Conservation (phyloP, 257 asterid species). For the Solanum arcanum region DNA sequence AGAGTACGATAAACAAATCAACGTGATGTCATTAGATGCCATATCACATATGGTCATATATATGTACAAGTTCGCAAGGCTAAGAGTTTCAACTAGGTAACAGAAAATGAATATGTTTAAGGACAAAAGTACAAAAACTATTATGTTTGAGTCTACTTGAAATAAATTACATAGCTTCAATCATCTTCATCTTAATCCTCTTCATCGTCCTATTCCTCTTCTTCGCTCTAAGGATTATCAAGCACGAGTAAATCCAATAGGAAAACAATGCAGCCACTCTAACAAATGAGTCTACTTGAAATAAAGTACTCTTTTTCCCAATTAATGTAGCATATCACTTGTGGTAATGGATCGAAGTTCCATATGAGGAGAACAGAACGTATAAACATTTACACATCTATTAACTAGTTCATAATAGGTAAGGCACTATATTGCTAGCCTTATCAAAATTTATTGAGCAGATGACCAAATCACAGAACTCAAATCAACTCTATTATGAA, state of each 20-base stretch:
- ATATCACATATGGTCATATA: not conserved
- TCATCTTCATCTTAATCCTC: not conserved
- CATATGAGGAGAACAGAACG: not conserved
- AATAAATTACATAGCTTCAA: not conserved
- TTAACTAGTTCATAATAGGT: not conserved
- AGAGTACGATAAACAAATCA: not conserved
- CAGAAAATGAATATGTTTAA: not conserved
- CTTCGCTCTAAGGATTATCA: not conserved
- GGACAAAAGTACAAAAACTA: not conserved
- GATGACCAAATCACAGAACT: not conserved
- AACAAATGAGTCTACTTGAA: not conserved
- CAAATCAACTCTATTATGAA: not conserved
- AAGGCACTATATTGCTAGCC: not conserved
- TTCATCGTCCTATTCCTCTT: not conserved
- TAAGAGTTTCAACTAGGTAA: not conserved
- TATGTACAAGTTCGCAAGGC: not conserved
- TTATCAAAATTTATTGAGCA: not conserved
- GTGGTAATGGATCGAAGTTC: not conserved
- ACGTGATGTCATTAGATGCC: not conserved
- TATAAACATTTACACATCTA: not conserved
- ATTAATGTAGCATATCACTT: not conserved
- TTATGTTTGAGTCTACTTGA: not conserved
- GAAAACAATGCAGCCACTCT: not conserved
- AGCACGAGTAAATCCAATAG: not conserved
- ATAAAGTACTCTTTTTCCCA: not conserved